Percentiles rank a stretch among this genome's conserved stretches.
Evolutionary conservation across 805 yeast genomes (phyloP).

Genomic region (Sugiyamaella qingdaonensis): DNA sequence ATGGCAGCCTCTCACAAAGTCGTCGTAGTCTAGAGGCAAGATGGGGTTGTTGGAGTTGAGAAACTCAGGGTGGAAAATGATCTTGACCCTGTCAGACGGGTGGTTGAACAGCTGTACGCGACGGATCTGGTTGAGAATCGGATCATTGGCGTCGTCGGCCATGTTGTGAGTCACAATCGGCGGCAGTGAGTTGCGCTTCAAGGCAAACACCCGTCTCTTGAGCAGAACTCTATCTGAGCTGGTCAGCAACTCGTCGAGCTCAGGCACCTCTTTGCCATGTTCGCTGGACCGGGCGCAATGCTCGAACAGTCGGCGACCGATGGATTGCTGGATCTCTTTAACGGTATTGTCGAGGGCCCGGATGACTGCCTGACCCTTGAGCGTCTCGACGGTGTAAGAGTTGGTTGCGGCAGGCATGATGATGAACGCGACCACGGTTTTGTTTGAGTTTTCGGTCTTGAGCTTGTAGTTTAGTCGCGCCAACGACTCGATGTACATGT

Average conservation of each 20-base stretch:
- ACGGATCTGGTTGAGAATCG: conserved; percentile 86
- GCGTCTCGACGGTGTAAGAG: conserved; percentile 92
- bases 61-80: conserved; percentile 96
- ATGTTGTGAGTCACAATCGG: conserved; percentile 97
- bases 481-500: conserved; percentile 85
- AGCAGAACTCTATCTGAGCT: conserved; percentile 84
- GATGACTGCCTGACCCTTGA: conserved; percentile 94
- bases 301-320: conserved; percentile 84
- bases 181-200: conserved; percentile 84
- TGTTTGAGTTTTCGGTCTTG: conserved; percentile 75
- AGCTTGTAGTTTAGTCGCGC: conserved; percentile 88
- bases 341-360: conserved; percentile 86
- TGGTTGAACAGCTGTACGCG: conserved; percentile 86
- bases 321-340: conserved; percentile 76
- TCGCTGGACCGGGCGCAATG: conserved; percentile 68
- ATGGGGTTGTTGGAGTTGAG: conserved; percentile 92
- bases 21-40: conserved; percentile 90
- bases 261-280: conserved; percentile 62
- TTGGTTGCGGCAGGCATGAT: conserved; percentile 97
- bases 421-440: conserved; percentile 93
- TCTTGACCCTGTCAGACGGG: conserved; percentile 87
- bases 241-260: conserved; percentile 76
- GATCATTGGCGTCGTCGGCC: conserved; percentile 88
- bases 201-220: conserved; percentile 88
- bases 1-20: conserved; percentile 96